Evolutionary conservation across 768 basidiomycete species (phyloP).

Genomic region (Sporobolomyces pararoseus): DNA sequence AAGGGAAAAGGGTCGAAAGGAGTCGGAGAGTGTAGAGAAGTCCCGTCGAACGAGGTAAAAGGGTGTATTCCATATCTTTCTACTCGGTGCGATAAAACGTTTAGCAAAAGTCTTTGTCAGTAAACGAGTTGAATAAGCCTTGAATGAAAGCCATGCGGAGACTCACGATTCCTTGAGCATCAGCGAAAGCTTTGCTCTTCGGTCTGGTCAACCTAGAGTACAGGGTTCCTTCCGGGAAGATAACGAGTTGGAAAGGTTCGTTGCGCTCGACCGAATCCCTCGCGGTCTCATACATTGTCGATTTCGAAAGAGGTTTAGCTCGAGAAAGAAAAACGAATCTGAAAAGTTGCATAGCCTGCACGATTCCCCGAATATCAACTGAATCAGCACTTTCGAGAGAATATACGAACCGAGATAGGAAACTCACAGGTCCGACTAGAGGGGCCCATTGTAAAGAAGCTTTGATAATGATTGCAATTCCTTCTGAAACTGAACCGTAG

Average conservation of each 20-base stretch:
- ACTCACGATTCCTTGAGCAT: conserved; percentile 82
- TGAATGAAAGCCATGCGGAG: background rate
- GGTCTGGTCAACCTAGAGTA: conserved; percentile 81
- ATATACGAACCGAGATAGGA: too few species aligned
- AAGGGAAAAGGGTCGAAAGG: conserved; percentile 65
- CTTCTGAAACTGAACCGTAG: conserved; percentile 63
- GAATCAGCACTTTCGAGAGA: too few species aligned
- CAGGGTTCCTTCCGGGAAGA: conserved; percentile 95
- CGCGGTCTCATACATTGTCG: conserved; percentile 13
- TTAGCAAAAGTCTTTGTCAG: too few species aligned
- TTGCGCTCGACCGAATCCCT: conserved; percentile 21
- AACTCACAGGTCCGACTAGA: conserved; percentile 59
- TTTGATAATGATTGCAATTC: conserved; percentile 88
- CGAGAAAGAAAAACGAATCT: conserved; percentile 38
- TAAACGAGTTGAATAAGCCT: background rate
- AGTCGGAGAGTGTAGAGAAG: conserved; percentile 78
- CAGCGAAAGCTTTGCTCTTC: conserved; percentile 77
- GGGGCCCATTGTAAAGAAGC: conserved; percentile 82
- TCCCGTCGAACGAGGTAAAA: conserved; percentile 90
- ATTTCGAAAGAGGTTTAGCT: background rate
- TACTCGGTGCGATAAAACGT: too few species aligned
- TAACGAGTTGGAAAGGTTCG: conserved; percentile 68
- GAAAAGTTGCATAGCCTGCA: conserved; percentile 36
- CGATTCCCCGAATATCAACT: too few species aligned
- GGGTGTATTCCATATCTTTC: conserved; percentile 72